These are phyloP conservation scores for Penicillium sp. DNA, from an alignment of 2,329 filamentous ascomycete species.

Conservation along the genomic window DNA sequence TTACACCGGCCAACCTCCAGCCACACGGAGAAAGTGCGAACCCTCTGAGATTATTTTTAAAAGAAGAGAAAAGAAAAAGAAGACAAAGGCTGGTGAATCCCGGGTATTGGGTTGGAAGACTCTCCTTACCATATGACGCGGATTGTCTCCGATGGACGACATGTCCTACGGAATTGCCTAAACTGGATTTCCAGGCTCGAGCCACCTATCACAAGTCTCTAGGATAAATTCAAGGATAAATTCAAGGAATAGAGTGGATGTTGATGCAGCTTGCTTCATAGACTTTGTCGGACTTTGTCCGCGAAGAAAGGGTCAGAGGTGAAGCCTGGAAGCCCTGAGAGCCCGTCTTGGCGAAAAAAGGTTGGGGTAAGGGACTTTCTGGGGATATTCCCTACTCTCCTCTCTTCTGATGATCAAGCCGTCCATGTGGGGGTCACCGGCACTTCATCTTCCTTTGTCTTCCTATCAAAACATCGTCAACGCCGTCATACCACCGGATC, in stretches of 20 bases:
- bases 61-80: too few relatives aligned
- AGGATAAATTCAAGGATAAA: not conserved
- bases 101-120: not conserved
- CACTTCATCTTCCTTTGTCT: too few relatives aligned
- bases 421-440: not conserved
- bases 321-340: not conserved
- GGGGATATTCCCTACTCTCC: not conserved
- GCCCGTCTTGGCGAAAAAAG: not conserved
- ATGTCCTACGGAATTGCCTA: not conserved
- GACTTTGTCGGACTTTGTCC: slow-evolving; percentile 7
- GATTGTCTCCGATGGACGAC: not conserved
- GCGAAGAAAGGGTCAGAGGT: not conserved
- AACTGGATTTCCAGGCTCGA: not conserved
- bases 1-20: not conserved
- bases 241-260: too few relatives aligned
- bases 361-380: not conserved
- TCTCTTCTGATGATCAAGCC: not conserved
- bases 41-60: too few relatives aligned
- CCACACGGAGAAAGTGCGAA: slow-evolving; percentile 9
- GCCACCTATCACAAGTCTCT: not conserved
- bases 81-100: too few relatives aligned
- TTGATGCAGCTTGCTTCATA: not conserved
- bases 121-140: not conserved
- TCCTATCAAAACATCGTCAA: not conserved
- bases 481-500: not conserved